Conservation (phyloP, 2,329 filamentous ascomycete genomes). For the Karstenula rhodostoma region DNA sequence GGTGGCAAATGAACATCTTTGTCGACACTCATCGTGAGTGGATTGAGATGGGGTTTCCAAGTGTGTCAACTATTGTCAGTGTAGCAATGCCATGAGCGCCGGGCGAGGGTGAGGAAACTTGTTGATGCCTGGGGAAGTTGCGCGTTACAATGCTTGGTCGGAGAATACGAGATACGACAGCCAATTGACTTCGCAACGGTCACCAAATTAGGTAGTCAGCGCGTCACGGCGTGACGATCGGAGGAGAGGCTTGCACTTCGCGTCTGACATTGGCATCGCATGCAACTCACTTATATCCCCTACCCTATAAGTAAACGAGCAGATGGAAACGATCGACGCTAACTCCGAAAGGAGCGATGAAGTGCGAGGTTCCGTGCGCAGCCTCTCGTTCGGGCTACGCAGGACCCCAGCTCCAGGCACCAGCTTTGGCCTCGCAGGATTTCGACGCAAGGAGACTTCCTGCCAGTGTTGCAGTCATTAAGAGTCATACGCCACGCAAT, state of each 20-base stretch:
- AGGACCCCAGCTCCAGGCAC: neutral
- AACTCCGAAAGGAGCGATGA: slow-evolving; percentile 14
- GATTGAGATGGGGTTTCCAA: too few relatives aligned
- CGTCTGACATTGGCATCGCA: neutral
- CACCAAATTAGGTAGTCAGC: neutral
- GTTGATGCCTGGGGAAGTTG: slow-evolving; percentile 7
- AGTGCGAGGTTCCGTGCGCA: slow-evolving; percentile 6
- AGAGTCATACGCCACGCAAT: neutral
- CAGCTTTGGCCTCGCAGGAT: neutral
- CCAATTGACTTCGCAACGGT: neutral
- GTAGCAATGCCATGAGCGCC: neutral
- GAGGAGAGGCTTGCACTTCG: neutral
- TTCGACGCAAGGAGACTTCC: neutral
- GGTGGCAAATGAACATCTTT: slow-evolving; percentile 15
- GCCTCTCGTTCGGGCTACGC: neutral
- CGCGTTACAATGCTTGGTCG: neutral
- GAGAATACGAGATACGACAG: slow-evolving; percentile 8
- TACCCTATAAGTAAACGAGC: neutral
- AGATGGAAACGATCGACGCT: slow-evolving; percentile 2
- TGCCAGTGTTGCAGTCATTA: neutral
- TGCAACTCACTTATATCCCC: slow-evolving; percentile 3
- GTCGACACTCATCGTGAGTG: neutral
- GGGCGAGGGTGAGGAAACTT: neutral
- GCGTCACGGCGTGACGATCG: neutral
- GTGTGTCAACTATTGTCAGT: too few relatives aligned